phyloP scores from a whole-genome alignment of 306 rosid species.

The Canavalia ensiformis region DNA sequence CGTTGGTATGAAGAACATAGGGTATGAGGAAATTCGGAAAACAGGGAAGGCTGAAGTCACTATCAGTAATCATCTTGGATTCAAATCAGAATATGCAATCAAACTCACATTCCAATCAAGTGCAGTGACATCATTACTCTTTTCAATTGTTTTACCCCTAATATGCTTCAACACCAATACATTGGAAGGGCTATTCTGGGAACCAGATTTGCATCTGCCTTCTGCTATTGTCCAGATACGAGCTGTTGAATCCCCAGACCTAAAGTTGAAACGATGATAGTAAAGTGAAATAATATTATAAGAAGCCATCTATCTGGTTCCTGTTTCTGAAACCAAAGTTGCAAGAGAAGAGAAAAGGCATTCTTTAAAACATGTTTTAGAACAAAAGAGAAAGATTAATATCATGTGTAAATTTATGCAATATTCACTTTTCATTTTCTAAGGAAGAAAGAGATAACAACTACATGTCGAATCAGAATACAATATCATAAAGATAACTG shows the following conservation, averaged over 20 bases:
- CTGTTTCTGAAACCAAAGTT: conserved; percentile 26
- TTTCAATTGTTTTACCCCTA: conserved; percentile 78
- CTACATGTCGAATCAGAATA: not conserved
- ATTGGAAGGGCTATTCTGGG: conserved; percentile 59
- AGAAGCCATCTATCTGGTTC: conserved; percentile 4
- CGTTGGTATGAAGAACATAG: not conserved
- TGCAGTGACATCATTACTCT: conserved; percentile 91
- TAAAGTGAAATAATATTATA: conserved; percentile 20
- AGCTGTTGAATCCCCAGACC: conserved; percentile 98
- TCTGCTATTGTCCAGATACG: conserved; percentile 90
- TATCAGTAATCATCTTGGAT: conserved; percentile 31
- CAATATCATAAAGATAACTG: not conserved
- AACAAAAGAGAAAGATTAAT: not conserved
- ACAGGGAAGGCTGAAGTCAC: conserved; percentile 18
- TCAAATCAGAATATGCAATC: conserved; percentile 39
- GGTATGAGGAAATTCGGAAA: conserved; percentile 17
- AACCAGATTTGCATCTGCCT: conserved; percentile 66
- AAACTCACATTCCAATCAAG: conserved; percentile 97
- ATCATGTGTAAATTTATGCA: not conserved
- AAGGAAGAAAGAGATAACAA: conserved; percentile 6
- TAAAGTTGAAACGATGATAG: conserved; percentile 42
- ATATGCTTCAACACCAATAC: conserved; percentile 91
- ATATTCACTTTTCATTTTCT: not conserved
- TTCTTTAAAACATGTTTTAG: not conserved
- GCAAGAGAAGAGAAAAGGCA: not conserved